Evolutionary conservation across 495 filamentous ascomycete species (phyloP), one percentile per base, ranked within the genome.

Genomic region (Sordaria brevicollis): DNA sequence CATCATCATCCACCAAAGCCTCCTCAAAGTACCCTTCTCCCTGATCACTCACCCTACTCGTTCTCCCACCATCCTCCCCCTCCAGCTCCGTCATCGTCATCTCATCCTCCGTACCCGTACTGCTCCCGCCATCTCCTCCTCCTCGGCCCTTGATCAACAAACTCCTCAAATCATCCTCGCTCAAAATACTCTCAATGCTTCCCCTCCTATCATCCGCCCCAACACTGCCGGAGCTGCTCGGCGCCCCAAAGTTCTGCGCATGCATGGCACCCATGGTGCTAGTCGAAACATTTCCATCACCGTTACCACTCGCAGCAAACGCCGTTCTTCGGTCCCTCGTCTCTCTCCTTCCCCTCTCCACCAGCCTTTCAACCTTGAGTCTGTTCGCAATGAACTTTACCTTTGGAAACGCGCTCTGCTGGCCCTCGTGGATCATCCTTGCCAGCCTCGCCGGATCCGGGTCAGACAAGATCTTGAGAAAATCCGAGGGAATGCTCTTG

Each of bases 361-460:
- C 91, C 21, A 91, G 76, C 54, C 86, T 83, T 80, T 99, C 95
- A 17, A 96, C 86, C 71, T 90, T 91, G 65, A 97, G 86, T 29
- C 95, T 81, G 75, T 99, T 98, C 66, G 84, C 85, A 67, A 98
- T 88, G 77, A 98, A 98, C 73, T 93, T 89, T 35, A 98, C 82
- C 78, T 96, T 96, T 5, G 95, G 91, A 71, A 94, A 99, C 0
- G 91, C 87, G 72, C 89, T 90, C 78, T 92, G 90, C 79, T 96
- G 91, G 8, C 95, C 96, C 31, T 90, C 88, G 65, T 91, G 89
- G 10, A 99, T 85, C 95, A 98, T 98, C 35, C 90, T 85, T 7
- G 89, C 92, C 21, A 99, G 84, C 10, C 92, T 84, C 38, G 91
- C 84, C 10, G 87, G 79, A 43, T 83, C 88, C 0, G 95, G 95